Percentiles rank a stretch among this genome's conserved stretches.
phyloP scores from a whole-genome alignment of 352 stramenopile species.

The Globisporangium acanthophoron region DNA sequence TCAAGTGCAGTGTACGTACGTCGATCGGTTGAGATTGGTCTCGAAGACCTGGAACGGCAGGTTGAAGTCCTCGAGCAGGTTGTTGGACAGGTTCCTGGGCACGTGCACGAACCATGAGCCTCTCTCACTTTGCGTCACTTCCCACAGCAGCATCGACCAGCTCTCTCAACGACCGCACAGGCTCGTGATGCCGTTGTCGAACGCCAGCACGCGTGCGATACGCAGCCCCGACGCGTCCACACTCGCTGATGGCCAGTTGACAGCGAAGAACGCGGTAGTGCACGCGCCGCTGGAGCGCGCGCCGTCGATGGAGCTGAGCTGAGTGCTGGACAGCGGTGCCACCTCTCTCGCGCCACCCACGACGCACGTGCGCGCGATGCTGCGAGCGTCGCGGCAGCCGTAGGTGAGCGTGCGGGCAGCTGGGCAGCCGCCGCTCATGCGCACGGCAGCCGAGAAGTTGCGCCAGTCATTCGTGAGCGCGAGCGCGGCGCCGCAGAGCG shows the following conservation, averaged over 20 bases:
- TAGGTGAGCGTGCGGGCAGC: not conserved
- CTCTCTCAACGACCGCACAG: not conserved
- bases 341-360: conserved; percentile 3
- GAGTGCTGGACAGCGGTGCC: not conserved
- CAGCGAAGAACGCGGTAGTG: conserved; percentile 7
- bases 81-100: conserved; percentile 9
- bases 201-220: conserved; percentile 3
- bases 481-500: not conserved
- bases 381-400: not conserved
- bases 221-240: conserved; percentile 4
- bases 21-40: not conserved
- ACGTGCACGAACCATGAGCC: not conserved
- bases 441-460: not conserved
- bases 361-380: conserved; percentile 4
- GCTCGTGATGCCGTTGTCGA: not conserved
- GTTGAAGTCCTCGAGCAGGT: conserved; percentile 11
- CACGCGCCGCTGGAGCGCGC: not conserved
- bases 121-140: not conserved
- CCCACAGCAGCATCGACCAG: not conserved
- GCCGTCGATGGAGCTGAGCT: not conserved
- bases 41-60: conserved; percentile 2
- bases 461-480: not conserved
- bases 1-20: not conserved
- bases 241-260: not conserved
- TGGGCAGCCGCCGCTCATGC: not conserved